These are phyloP conservation scores for Saccharomyces cerevisiae DNA, from an alignment of 805 yeast species.

Conservation along the genomic window DNA sequence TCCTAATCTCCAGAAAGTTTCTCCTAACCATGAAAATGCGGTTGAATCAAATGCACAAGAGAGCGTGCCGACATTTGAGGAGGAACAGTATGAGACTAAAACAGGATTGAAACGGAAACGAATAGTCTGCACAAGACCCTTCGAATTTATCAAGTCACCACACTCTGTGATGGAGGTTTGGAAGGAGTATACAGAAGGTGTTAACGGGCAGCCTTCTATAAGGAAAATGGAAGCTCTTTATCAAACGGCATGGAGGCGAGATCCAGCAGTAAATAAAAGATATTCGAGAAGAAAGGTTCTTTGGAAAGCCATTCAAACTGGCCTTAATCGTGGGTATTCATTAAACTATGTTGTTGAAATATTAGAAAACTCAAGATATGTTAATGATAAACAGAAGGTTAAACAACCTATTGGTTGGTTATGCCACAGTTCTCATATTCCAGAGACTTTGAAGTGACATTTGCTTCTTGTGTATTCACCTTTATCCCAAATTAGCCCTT, in stretches of 20 bases:
- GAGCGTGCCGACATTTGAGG: slow-evolving; percentile 1
- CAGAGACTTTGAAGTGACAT: slow-evolving; percentile 15
- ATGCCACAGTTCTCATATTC: slow-evolving; percentile 33
- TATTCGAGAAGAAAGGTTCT: slow-evolving; percentile 46
- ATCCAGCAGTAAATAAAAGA: slow-evolving; percentile 44
- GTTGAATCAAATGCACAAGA: slow-evolving; percentile 4
- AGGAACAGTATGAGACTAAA: slow-evolving; percentile 9
- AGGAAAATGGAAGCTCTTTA: slow-evolving; percentile 41
- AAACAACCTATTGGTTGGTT: slow-evolving; percentile 42
- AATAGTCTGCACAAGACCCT: slow-evolving; percentile 27
- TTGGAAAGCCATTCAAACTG: slow-evolving; percentile 48
- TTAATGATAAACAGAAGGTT: slow-evolving; percentile 34
- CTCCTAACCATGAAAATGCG: not conserved
- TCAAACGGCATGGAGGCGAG: slow-evolving; percentile 50
- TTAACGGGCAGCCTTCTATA: slow-evolving; percentile 45
- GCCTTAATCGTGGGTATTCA: slow-evolving; percentile 37
- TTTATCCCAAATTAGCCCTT: not conserved
- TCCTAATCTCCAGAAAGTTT: not conserved
- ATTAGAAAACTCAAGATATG: slow-evolving; percentile 38
- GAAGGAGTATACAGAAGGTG: slow-evolving; percentile 48
- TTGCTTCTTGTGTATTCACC: not conserved
- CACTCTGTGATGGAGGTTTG: slow-evolving; percentile 45
- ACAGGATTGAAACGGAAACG: slow-evolving; percentile 15
- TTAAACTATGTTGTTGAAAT: slow-evolving; percentile 38
- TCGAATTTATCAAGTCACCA: slow-evolving; percentile 36